These are phyloP conservation scores for Claviceps capensis DNA, from an alignment of 2,329 filamentous ascomycete genomes.

Conservation along the genomic window DNA sequence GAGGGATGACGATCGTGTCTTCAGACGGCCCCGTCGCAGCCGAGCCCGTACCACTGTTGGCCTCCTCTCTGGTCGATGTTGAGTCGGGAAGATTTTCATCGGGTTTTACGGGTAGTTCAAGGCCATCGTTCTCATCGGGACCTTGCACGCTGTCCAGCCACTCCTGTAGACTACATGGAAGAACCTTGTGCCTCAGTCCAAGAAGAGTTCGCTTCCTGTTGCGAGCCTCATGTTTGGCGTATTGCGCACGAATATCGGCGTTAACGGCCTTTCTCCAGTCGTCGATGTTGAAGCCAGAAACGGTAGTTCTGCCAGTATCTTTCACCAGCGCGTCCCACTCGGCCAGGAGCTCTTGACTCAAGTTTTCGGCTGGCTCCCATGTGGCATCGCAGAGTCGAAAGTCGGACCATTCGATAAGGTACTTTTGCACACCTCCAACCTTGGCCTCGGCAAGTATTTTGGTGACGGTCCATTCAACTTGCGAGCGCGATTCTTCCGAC, in stretches of 20 bases:
- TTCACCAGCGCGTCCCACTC: constrained; percentile 31
- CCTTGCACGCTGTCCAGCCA: constrained; percentile 2
- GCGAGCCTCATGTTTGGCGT: constrained; percentile 25
- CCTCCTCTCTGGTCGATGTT: not conserved
- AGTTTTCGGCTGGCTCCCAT: constrained; percentile 37
- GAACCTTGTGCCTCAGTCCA: constrained; percentile 13
- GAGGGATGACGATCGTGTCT: too few relatives aligned
- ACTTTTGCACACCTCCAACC: constrained; percentile 14
- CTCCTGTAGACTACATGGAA: not conserved
- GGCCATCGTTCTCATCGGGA: constrained; percentile 1
- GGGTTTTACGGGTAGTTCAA: not conserved
- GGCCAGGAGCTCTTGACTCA: constrained; percentile 24
- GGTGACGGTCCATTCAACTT: constrained; percentile 36
- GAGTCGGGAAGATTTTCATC: not conserved
- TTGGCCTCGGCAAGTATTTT: constrained; percentile 34
- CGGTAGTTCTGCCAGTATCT: constrained; percentile 18
- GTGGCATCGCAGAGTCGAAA: constrained; percentile 22
- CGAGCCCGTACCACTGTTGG: not conserved
- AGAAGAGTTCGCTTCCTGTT: constrained; percentile 28
- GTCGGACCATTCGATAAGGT: constrained; percentile 25
- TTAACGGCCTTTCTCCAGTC: constrained; percentile 22
- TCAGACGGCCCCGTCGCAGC: not conserved
- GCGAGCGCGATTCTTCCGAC: constrained; percentile 16
- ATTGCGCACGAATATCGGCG: constrained; percentile 15
- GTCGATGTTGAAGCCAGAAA: constrained; percentile 23